Evolutionary conservation across 2,329 filamentous ascomycete genomes (phyloP).

Genomic region (Simplicillium aogashimaense): DNA sequence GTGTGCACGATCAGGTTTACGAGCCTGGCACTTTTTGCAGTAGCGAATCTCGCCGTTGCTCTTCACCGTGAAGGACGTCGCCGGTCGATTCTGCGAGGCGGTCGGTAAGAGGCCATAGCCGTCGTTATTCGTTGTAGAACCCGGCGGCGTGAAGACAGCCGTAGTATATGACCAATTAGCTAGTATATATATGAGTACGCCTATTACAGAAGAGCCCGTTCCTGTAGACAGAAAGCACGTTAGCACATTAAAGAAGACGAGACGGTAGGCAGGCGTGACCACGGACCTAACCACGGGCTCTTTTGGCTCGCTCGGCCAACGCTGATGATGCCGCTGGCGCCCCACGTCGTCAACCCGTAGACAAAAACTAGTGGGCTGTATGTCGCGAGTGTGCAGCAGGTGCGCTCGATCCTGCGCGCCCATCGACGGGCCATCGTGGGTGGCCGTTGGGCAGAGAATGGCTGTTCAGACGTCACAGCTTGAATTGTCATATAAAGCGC

Average conservation of each 20-base stretch:
- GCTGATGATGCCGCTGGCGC: slow-evolving; percentile 72
- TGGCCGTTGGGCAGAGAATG: slow-evolving; percentile 7
- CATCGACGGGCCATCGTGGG: slow-evolving; percentile 46
- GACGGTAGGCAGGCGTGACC: not conserved
- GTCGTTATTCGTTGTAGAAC: slow-evolving; percentile 53
- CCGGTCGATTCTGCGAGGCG: slow-evolving; percentile 40
- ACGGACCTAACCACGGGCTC: slow-evolving; percentile 48
- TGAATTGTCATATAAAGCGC: too few relatives aligned
- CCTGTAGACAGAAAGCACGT: slow-evolving; percentile 27
- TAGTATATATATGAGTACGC: slow-evolving; percentile 62
- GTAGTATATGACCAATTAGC: slow-evolving; percentile 85
- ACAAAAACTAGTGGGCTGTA: slow-evolving; percentile 88
- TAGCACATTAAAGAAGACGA: slow-evolving; percentile 7
- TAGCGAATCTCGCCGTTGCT: slow-evolving; percentile 77
- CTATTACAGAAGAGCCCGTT: slow-evolving; percentile 47
- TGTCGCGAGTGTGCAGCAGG: slow-evolving; percentile 67
- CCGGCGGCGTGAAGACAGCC: slow-evolving; percentile 87
- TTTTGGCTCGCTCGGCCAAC: slow-evolving; percentile 52
- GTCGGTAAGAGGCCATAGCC: slow-evolving; percentile 73
- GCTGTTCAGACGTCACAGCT: too few relatives aligned
- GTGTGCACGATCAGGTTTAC: slow-evolving; percentile 91
- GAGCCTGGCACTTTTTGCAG: slow-evolving; percentile 94
- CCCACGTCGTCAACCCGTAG: slow-evolving; percentile 87
- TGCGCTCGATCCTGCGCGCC: slow-evolving; percentile 65
- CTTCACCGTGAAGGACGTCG: slow-evolving; percentile 83